Evolutionary conservation across 192 early-diverging fungal genomes (phyloP), one percentile per base, ranked within the genome.

Genomic region (Linnemannia zychae): DNA sequence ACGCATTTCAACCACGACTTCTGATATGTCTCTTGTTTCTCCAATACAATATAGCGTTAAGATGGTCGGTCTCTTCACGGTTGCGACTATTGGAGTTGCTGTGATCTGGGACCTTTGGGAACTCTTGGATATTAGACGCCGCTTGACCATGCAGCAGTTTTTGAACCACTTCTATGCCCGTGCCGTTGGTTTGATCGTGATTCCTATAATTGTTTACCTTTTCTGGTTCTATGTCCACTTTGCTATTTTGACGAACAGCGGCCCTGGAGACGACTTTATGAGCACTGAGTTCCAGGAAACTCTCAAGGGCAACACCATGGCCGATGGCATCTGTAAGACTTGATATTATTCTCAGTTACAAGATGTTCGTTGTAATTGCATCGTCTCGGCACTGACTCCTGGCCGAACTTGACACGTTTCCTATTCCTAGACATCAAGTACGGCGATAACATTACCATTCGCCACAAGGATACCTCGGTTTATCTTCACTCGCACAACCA

Each of bases 171-270:
- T 99, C 88, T 83, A 88, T 57, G 96, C 97, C 33, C 94, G 98
- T 20, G 93, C 94, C 24, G 73, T 97, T 50, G 94, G 92, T 67
- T 89, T 99, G 36, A 98, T 99, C 72, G 36, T 95, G 65, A 79
- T 99, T 16, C 98, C 98, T 49, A 66, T 94, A 33, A 20, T 86
- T 13, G 77, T 98, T 11, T 99, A 99, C 76, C 82, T 96, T 33
- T 91, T 92, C 34, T 97, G 94, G 91, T 99, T 99, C 87, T 96
- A 94, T 85, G 84, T 99, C 50, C 98, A 99, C 82, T 99, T 99
- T 92, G 90, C 89, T 12, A 87, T 98, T 37, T 88, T 99, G 68
- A 92, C 89, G 33, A 91, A 91, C 76, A 91, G 91, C 78, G 98
- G 98, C 12, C 93, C 97, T 34, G 98, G 98, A 57, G 98, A 99